Evolutionary conservation across 352 stramenopile species (phyloP).

Genomic region (Phytophthora crassamura): DNA sequence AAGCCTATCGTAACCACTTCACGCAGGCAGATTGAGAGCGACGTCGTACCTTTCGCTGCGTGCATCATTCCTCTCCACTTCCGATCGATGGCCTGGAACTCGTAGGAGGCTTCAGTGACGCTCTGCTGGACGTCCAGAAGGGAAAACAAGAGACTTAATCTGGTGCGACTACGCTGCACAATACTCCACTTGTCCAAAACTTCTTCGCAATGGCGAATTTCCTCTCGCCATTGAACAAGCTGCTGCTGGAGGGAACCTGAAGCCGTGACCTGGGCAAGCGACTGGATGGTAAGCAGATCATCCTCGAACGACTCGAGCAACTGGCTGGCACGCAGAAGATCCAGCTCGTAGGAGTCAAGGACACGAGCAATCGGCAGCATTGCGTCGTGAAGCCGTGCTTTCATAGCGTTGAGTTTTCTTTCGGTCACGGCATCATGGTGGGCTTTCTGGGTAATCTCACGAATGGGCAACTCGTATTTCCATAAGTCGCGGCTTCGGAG

Average conservation of each 20-base stretch:
- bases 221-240: conserved; percentile 64
- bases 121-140: conserved; percentile 66
- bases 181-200: conserved; percentile 63
- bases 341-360: conserved; percentile 56
- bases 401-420: conserved; percentile 67
- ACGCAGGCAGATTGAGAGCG: conserved; percentile 56
- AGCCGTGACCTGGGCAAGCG: conserved; percentile 54
- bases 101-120: conserved; percentile 56
- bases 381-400: conserved; percentile 45
- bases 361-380: conserved; percentile 51
- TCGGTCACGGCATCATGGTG: conserved; percentile 65
- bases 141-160: conserved; percentile 52
- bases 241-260: conserved; percentile 41
- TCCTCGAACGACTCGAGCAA: conserved; percentile 59
- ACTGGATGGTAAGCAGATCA: conserved; percentile 66
- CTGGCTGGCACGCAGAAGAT: conserved; percentile 32
- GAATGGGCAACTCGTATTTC: conserved; percentile 63
- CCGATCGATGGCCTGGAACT: conserved; percentile 68
- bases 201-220: conserved; percentile 67
- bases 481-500: conserved; percentile 55
- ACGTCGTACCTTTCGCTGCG: conserved; percentile 52
- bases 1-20: conserved; percentile 70
- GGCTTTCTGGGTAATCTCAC: conserved; percentile 61
- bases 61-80: conserved; percentile 82
- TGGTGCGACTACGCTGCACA: conserved; percentile 60